These are phyloP conservation scores for Colletotrichum trifolii DNA, from an alignment of 2,329 filamentous ascomycete species.

Conservation along the genomic window DNA sequence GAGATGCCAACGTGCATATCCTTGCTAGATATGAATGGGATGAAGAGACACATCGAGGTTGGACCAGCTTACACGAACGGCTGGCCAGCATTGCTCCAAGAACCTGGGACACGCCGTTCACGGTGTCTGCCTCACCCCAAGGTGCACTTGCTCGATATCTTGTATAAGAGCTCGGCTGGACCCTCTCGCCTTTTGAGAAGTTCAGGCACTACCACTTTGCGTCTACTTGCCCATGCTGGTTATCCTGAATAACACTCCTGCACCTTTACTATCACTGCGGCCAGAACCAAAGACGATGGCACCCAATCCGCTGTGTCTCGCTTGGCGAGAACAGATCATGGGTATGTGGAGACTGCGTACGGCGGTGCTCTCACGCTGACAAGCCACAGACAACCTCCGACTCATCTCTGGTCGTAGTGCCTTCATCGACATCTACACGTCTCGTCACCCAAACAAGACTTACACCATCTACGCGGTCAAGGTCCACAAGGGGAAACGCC, in stretches of 20 bases:
- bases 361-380: background rate
- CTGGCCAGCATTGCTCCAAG: too few relatives aligned
- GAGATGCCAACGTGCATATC: background rate
- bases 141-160: too few relatives aligned
- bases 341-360: background rate
- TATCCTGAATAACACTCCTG: background rate
- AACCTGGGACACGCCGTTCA: too few relatives aligned
- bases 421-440: constrained; percentile 27
- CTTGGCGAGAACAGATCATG: constrained; percentile 33
- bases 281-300: constrained; percentile 13
- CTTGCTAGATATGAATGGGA: too few relatives aligned
- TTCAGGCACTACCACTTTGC: too few relatives aligned
- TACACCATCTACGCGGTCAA: constrained; percentile 75
- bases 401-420: constrained; percentile 31
- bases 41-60: too few relatives aligned
- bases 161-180: too few relatives aligned
- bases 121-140: too few relatives aligned
- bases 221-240: constrained; percentile 22
- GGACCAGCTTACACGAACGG: too few relatives aligned
- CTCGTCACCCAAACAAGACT: constrained; percentile 28
- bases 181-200: too few relatives aligned
- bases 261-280: constrained; percentile 3
- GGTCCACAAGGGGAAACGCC: constrained; percentile 83
- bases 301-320: constrained; percentile 26
- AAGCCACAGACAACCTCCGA: constrained; percentile 20